Evolutionary conservation across 768 basidiomycete genomes (phyloP), one percentile per base, ranked within the genome.

Genomic region (Cyclocybe aegerita): DNA sequence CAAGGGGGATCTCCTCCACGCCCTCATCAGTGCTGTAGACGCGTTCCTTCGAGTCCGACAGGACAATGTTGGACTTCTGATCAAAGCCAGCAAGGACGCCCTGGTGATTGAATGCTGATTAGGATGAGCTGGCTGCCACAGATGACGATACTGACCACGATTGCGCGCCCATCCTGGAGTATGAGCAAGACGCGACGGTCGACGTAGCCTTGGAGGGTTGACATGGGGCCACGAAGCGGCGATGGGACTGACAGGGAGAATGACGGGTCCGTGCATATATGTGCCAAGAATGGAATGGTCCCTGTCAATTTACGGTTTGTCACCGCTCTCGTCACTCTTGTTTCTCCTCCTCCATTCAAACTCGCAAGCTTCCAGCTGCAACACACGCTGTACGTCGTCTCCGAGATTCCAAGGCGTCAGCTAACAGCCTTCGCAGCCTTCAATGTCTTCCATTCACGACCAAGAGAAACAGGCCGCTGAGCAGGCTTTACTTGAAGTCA

Each of bases 1-100:
- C 97, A 17, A 98, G 76, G 0, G 93, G 90, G 8, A 94, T 85
- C 76, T 98, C 94, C 70, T 98, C 92, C 23, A 97, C 93, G 36
- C 90, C 89, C 61, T 91, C 90, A 11, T 99, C 97, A 46, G 81
- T 70, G 63, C 88, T 90, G 68, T 90, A 98, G 32, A 98, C 85
- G 59, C 96, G 85, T 66, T 99, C 97, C 64, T 88, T 92, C 50
- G 87, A 90, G 65, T 95, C 91, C 10, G 95, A 88, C 49, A 99
- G 83, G 57, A 99, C 93, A 62, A 98, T 83, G 68, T 98, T 98
- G 31, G 93, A 93, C 70, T 92, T 93, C 69, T 93, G 88, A 77
- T 99, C 97, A 61, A 82, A 95, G 43, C 96, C 96, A 35, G 88
- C 88, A 69, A 99, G 80, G 17, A 84, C 80, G 60, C 96, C 95